Conservation (phyloP, 495 filamentous ascomycete species). For the Penicillium canariense region DNA sequence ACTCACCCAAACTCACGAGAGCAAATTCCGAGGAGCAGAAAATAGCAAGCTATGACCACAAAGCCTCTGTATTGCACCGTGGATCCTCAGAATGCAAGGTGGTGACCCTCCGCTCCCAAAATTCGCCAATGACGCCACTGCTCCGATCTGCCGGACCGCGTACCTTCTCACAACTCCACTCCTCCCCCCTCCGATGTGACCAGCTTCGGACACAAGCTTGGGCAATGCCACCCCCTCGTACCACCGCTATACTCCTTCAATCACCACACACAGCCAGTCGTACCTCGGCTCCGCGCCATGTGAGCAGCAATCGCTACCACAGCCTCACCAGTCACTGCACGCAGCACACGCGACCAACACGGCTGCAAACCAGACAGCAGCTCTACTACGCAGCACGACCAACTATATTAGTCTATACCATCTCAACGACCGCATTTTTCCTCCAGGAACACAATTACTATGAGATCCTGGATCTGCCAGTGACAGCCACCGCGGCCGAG, state of each 20-base stretch:
- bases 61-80: too few species aligned
- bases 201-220: neutral
- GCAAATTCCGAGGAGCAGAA: neutral
- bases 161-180: slow-evolving; percentile 11
- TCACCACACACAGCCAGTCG: neutral
- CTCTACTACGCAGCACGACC: neutral
- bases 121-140: slow-evolving; percentile 20
- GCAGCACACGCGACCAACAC: slow-evolving; percentile 9
- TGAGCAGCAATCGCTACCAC: slow-evolving; percentile 1
- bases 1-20: neutral
- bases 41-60: too few species aligned
- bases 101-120: neutral
- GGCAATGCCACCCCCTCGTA: slow-evolving; percentile 23
- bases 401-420: slow-evolving; percentile 14
- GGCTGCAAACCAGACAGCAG: neutral
- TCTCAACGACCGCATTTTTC: slow-evolving; percentile 42
- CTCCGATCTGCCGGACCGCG: slow-evolving; percentile 14
- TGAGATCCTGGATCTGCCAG: slow-evolving; percentile 71
- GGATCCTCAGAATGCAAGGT: neutral
- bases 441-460: slow-evolving; percentile 63
- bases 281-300: neutral
- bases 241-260: slow-evolving; percentile 4
- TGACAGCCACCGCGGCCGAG: slow-evolving; percentile 64
- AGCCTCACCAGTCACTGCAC: slow-evolving; percentile 7
- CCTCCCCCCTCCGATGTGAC: neutral